Evolutionary conservation across 139 green algal species (phyloP).

Genomic region (Desmodesmus armatus): DNA sequence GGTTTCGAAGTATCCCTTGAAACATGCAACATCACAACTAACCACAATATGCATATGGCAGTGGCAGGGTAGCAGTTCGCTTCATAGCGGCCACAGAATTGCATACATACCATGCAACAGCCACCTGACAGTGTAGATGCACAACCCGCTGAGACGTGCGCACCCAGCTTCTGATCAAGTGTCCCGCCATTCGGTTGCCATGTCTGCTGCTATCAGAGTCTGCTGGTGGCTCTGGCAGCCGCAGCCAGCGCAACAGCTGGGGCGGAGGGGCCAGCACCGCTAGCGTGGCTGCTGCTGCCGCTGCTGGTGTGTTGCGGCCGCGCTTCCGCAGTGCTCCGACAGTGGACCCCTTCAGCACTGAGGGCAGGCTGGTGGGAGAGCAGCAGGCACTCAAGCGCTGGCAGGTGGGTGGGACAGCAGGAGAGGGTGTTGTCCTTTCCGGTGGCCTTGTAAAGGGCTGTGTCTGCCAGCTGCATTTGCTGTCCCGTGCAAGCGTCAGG

Average conservation of each 20-base stretch:
- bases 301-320: slow-evolving; percentile 35
- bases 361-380: slow-evolving; percentile 58
- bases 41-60: slow-evolving; percentile 4
- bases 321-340: slow-evolving; percentile 15
- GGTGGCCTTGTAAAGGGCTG: background rate
- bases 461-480: background rate
- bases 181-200: too few relatives aligned
- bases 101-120: too few relatives aligned
- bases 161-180: too few relatives aligned
- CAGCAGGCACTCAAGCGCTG: slow-evolving; percentile 55
- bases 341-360: slow-evolving; percentile 73
- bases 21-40: background rate
- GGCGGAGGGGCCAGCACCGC: too few relatives aligned
- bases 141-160: too few relatives aligned
- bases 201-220: too few relatives aligned
- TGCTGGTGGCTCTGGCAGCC: too few relatives aligned
- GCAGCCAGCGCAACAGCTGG: too few relatives aligned
- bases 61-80: slow-evolving; percentile 8
- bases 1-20: too few relatives aligned
- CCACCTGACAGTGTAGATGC: too few relatives aligned
- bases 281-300: background rate
- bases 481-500: too few relatives aligned
- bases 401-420: slow-evolving; percentile 40
- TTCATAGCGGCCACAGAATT: too few relatives aligned
- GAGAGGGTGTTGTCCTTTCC: background rate